A percentile compares a stretch with the other conserved stretches of the same genome.
Evolutionary conservation across 2,329 filamentous ascomycete species (phyloP).

Genomic region (Colletotrichum sp.): DNA sequence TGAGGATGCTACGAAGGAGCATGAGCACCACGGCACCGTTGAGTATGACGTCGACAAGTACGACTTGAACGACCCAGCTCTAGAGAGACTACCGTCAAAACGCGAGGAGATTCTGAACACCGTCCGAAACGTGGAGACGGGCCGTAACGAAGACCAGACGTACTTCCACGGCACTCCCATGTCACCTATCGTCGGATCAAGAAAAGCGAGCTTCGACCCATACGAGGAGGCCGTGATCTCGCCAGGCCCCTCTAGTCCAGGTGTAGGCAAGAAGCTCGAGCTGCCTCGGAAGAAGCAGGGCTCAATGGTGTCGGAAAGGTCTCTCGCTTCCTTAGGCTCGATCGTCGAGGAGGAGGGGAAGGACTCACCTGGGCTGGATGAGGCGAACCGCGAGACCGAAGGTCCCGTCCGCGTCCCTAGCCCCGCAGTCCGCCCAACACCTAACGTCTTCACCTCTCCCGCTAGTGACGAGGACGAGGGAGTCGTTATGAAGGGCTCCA

Average conservation of each 20-base stretch:
- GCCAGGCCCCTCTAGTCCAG: constrained; percentile 38
- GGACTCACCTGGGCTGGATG: constrained; percentile 12
- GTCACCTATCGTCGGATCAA: constrained; percentile 38
- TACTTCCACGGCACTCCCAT: constrained; percentile 38
- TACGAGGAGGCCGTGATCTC: constrained; percentile 39
- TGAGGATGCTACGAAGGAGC: constrained; percentile 25
- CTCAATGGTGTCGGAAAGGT: constrained; percentile 34
- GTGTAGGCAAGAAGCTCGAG: constrained; percentile 30
- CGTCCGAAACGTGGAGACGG: constrained; percentile 50
- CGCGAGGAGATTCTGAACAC: constrained; percentile 48
- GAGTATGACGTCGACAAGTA: constrained; percentile 28
- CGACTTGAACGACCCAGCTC: constrained; percentile 51
- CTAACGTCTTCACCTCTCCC: constrained; percentile 24
- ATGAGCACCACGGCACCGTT: constrained; percentile 13
- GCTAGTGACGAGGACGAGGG: constrained; percentile 46
- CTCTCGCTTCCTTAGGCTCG: constrained; percentile 46
- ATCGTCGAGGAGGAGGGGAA: constrained; percentile 47
- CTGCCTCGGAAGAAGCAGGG: constrained; percentile 29
- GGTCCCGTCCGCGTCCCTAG: constrained; percentile 31
- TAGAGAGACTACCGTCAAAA: constrained; percentile 53
- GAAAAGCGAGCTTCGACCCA: constrained; percentile 39
- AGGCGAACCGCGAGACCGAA: constrained; percentile 10
- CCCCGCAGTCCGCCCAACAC: constrained; percentile 24
- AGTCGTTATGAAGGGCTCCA: constrained; percentile 35
- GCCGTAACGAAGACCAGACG: constrained; percentile 43